These are phyloP conservation scores for Lupinus albus DNA, from an alignment of 306 rosid genomes.

Conservation along the genomic window DNA sequence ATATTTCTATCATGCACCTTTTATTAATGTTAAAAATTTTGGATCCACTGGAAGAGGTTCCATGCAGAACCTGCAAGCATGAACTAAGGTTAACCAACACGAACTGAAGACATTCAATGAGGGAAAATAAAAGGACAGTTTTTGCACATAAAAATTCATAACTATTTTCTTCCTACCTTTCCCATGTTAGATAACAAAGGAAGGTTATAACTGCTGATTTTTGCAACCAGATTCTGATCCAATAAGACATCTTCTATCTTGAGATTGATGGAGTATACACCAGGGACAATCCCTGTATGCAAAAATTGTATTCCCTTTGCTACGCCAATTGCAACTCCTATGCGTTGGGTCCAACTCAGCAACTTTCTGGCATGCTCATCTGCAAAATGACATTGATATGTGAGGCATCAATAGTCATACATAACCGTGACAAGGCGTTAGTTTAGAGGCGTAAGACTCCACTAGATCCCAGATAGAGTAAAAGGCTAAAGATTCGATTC, in stretches of 20 bases:
- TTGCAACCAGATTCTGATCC: conserved; percentile 76
- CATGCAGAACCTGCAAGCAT: conserved; percentile 60
- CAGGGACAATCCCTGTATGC: conserved; percentile 81
- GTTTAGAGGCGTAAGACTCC: no score
- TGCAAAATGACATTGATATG: conserved; percentile 42
- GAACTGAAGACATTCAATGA: conserved; percentile 24
- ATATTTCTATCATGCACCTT: conserved; percentile 55
- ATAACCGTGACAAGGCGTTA: no score
- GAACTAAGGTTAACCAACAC: conserved; percentile 35
- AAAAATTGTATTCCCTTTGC: conserved; percentile 87
- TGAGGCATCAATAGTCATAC: conserved; percentile 6
- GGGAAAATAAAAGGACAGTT: conserved; percentile 29
- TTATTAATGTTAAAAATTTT: conserved; percentile 41
- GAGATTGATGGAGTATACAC: conserved; percentile 66
- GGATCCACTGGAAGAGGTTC: conserved; percentile 58
- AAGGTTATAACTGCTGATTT: conserved; percentile 76
- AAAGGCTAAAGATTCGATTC: no score
- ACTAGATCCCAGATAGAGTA: no score
- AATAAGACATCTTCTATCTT: conserved; percentile 73
- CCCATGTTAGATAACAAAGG: conserved; percentile 67
- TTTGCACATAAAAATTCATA: not conserved
- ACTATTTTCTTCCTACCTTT: conserved; percentile 55
- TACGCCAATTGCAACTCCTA: conserved; percentile 75
- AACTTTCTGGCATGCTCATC: conserved; percentile 52
- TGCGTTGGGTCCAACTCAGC: conserved; percentile 74